Base-by-base conservation (phyloP, 129 eudicot genomes). In the Artemisia annua region DNA sequence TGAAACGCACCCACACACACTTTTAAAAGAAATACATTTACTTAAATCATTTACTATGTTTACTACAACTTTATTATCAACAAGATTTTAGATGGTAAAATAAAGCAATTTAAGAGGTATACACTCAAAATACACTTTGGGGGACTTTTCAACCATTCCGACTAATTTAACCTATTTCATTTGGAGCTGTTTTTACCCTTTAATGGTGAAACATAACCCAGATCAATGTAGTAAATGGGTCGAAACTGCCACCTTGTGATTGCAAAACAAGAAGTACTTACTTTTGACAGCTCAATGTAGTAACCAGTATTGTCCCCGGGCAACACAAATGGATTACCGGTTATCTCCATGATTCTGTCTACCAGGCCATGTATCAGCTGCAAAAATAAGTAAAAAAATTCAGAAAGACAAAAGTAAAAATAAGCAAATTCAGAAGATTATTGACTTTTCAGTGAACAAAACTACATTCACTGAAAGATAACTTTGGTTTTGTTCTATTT, bases 291-390 rank as follows among this genome's bases (percentile, higher is more conserved):
- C 83, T 86, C 60, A 11, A 90, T 90, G 65, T 84, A 86, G 81
- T 94, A 94, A 79, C 97, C 98, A 3, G 97, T 73, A 30, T 82
- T 80, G 75, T 84, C 88, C 26, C 88, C 96, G 57, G 83, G 78
- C 44, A 68, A 58, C 17, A 86, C 93, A 72, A 90, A 90, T 9
- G 87, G 76, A 14, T 89, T 76, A 12, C 98, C 96, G 18, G 81
- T 87, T 55, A 88, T 86, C 74, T 90, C 93, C 98, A 94, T 94
- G 48, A 94, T 75, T 83, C 96, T 86, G 81, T 94, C 98, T 62
- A 90, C 84, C 17, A 94, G 92, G 54, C 97, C 95, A 81, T 94
- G 98, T 61, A 88, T 87, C 64, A 87, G 73, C 98, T 94, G 91
- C 69, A 75, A 70, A 78, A 17, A 50, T 51, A 46, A 46, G 62